Evolutionary conservation across 805 yeast genomes (phyloP).

Genomic region (Saturnispora halmiae): DNA sequence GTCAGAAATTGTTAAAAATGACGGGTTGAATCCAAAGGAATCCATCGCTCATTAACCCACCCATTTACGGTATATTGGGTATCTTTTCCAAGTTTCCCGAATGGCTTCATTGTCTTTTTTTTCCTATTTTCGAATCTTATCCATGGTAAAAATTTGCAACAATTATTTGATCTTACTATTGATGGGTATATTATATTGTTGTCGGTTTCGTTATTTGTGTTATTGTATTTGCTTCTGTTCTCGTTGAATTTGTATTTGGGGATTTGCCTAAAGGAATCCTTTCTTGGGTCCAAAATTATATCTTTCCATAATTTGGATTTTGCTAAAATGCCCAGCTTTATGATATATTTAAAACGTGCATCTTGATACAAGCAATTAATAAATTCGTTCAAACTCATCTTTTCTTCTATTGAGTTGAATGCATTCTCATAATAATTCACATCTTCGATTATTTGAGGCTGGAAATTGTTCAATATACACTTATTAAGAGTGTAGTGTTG

Average conservation of each 20-base stretch:
- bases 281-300: constrained; percentile 44
- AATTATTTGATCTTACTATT: constrained; percentile 19
- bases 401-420: constrained; percentile 22
- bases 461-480: constrained; percentile 13
- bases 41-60: constrained; percentile 42
- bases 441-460: constrained; percentile 25
- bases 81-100: constrained; percentile 20
- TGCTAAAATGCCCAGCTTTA: constrained; percentile 34
- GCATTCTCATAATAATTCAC: constrained; percentile 27
- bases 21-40: constrained; percentile 35
- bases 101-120: not conserved
- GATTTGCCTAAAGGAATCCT: constrained; percentile 24
- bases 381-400: constrained; percentile 10
- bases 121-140: constrained; percentile 16
- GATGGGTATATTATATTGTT: not conserved
- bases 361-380: constrained; percentile 24
- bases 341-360: constrained; percentile 9
- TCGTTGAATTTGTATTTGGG: constrained; percentile 14
- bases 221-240: no score
- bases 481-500: constrained; percentile 41
- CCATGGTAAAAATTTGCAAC: constrained; percentile 24
- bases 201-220: no score
- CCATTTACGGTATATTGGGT: constrained; percentile 43
- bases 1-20: constrained; percentile 72
- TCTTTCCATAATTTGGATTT: constrained; percentile 46